Percentiles rank a stretch among this genome's conserved stretches.
Conservation (phyloP, 805 yeast species). For the Saccharomycopsis synnaedendra region DNA sequence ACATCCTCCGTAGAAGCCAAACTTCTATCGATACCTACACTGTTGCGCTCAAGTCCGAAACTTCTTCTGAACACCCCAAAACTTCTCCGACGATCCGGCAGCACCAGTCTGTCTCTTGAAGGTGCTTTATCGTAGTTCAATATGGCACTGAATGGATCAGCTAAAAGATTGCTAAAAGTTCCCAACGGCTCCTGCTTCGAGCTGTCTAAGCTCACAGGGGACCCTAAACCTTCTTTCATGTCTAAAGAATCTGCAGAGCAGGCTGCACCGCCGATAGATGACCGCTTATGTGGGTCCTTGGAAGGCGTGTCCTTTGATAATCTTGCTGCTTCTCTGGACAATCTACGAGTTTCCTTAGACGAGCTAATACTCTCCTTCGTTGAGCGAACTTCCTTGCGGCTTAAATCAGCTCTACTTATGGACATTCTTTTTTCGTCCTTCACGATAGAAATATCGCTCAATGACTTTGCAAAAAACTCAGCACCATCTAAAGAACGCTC, state of each 20-base stretch:
- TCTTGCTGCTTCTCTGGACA: too few species aligned
- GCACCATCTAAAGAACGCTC: neutral
- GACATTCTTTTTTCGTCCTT: neutral
- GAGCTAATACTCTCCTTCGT: too few species aligned
- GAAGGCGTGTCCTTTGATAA: too few species aligned
- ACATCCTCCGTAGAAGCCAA: neutral
- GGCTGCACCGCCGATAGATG: too few species aligned
- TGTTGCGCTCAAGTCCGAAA: too few species aligned
- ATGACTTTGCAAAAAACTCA: conserved; percentile 1
- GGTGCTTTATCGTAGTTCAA: neutral
- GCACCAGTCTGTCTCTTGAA: neutral
- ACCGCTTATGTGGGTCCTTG: too few species aligned
- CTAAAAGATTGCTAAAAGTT: neutral
- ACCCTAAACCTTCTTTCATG: neutral
- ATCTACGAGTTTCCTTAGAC: too few species aligned
- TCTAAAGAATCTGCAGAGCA: too few species aligned
- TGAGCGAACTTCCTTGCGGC: too few species aligned
- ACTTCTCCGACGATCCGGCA: conserved; percentile 1
- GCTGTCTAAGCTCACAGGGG: conserved; percentile 6
- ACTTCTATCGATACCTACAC: conserved; percentile 2
- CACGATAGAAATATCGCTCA: neutral
- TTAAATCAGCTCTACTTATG: too few species aligned
- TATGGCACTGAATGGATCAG: conserved; percentile 8
- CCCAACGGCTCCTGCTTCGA: neutral
- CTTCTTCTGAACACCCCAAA: neutral